phyloP scores from a whole-genome alignment of 2,329 filamentous ascomycete species.

The Neofusicoccum cordaticola region DNA sequence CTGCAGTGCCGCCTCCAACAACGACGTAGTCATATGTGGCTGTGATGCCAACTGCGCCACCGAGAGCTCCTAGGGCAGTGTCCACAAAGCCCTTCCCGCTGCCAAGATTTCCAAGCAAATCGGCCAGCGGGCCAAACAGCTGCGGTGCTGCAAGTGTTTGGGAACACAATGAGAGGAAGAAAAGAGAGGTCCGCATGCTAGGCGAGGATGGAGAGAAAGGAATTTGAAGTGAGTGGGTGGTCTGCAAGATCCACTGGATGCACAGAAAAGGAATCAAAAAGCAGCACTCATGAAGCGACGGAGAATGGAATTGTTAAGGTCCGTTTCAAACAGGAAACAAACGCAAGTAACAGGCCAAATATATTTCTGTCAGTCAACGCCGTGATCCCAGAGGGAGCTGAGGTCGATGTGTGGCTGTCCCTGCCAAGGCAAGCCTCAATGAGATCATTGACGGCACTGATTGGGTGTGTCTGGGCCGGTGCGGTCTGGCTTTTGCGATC shows the following conservation, averaged over 20 bases:
- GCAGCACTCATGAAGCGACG: not conserved
- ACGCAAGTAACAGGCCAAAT: not conserved
- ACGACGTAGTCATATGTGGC: conserved; percentile 20
- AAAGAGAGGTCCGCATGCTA: not conserved
- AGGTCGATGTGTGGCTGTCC: not conserved
- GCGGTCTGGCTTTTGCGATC: not conserved
- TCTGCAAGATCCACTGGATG: not conserved
- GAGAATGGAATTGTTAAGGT: not conserved
- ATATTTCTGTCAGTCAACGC: not conserved
- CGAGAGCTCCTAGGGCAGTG: not conserved
- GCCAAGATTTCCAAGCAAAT: not conserved
- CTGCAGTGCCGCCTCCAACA: conserved; percentile 28
- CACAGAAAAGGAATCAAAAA: not conserved
- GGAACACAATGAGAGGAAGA: not conserved
- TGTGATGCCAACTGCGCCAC: not conserved
- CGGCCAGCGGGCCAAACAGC: not conserved
- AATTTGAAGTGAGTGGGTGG: not conserved
- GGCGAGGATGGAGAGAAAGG: not conserved
- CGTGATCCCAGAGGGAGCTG: not conserved
- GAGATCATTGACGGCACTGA: not conserved
- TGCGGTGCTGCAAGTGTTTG: not conserved
- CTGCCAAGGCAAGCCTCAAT: not conserved
- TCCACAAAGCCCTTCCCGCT: not conserved
- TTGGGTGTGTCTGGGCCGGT: not conserved
- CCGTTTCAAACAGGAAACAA: not conserved